Evolutionary conservation across 2,329 filamentous ascomycete genomes (phyloP), one percentile per base, ranked within the genome.

Genomic region (Macrophomina phaseolina): DNA sequence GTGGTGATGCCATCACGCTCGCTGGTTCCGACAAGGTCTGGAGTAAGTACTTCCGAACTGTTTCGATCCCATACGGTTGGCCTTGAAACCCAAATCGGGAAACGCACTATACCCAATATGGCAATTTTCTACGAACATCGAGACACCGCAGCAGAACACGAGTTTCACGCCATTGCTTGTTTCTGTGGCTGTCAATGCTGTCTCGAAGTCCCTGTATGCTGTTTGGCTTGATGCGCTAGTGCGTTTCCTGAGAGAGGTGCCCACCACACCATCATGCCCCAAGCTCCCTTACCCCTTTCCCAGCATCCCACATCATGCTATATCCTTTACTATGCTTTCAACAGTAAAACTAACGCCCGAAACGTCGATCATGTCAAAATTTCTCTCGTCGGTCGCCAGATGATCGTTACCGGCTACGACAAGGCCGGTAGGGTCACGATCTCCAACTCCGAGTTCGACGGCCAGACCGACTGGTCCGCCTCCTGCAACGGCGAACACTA

Each of bases 401-500:
- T 81, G 71, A 74, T 82, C 60, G 77, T 80, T 64, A 73, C 74
- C 58, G 49, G 49, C 7, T 64, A 62, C 58, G 58, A 62, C 16
- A 49, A 48, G 45, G 58, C 58, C 8, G 58, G 46, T 7, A 5
- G n/a, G 49, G 76, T 83, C 0, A 83, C 82, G 1, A 76, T 84
- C 63, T 81, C 81, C 14, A 84, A 84, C 77, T 81, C 75, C 70
- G 80, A 81, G 49, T 79, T 84, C 67, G 77, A 84, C 62, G 82
- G 82, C 4, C 67, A 69, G 1, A 82, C 82, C 0, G 73, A 71
- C 23, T 81, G 78, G 71, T 83, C 81, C 0, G 76, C 81, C 9
- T 76, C 75, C 30, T 84, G 82, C 69, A 79, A 84, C 66, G 49
- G 49, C 48, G 46, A 64, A 48, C 61, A 64, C 49, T 64, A 64